Evolutionary conservation across 192 early-diverging fungal genomes (phyloP).

Genomic region (Lobulomyces angularis): DNA sequence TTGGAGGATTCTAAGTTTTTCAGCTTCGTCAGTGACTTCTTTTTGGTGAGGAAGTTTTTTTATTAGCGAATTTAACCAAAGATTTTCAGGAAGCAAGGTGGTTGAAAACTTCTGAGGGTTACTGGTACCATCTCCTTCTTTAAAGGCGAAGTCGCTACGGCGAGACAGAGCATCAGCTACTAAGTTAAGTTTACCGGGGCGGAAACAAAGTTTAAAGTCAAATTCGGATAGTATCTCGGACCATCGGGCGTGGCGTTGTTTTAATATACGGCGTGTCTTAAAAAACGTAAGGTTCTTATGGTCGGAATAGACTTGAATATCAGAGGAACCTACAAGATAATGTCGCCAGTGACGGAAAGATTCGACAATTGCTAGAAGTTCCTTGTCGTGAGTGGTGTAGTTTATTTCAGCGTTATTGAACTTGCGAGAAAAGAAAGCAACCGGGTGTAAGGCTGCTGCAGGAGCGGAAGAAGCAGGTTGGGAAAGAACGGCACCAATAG

Average conservation of each 20-base stretch:
- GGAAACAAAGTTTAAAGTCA: constrained; percentile 10
- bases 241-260: constrained; percentile 21
- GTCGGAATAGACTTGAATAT: constrained; percentile 20
- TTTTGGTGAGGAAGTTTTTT: too few relatives aligned
- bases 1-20: too few relatives aligned
- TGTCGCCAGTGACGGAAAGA: constrained; percentile 20
- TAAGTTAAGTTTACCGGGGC: constrained; percentile 12
- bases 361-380: constrained; percentile 27
- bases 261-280: constrained; percentile 10
- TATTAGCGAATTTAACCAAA: too few relatives aligned
- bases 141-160: too few relatives aligned
- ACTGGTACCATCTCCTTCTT: too few relatives aligned
- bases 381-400: constrained; percentile 22
- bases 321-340: constrained; percentile 14
- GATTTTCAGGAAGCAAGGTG: too few relatives aligned
- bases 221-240: constrained; percentile 12
- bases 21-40: too few relatives aligned
- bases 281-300: constrained; percentile 32
- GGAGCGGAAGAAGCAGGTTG: constrained; percentile 9
- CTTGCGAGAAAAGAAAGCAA: constrained; percentile 13
- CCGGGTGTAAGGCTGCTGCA: constrained; percentile 10
- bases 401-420: constrained; percentile 11
- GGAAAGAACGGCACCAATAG: constrained; percentile 17
- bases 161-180: constrained; percentile 21
- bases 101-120: too few relatives aligned